Conservation (phyloP, 2,329 filamentous ascomycete genomes). For the Botrytis cinerea region DNA sequence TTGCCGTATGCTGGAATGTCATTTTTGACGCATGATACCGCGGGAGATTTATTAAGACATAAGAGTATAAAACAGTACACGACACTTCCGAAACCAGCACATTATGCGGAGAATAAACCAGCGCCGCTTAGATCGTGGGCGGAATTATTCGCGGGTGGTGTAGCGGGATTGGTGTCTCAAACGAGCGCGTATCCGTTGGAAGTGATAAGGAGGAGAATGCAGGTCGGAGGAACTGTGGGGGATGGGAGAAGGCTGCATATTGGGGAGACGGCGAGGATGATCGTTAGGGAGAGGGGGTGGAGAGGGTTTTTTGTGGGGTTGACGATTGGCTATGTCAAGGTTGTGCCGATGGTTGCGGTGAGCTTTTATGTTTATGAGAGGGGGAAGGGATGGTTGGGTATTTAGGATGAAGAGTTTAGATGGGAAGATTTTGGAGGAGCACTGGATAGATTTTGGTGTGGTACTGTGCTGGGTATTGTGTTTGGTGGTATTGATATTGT, state of each 20-base stretch:
- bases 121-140: conserved; percentile 81
- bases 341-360: conserved; percentile 82
- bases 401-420: conserved; percentile 48
- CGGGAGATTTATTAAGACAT: conserved; percentile 78
- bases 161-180: conserved; percentile 87
- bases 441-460: neutral
- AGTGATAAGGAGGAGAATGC: conserved; percentile 89
- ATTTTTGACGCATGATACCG: conserved; percentile 91
- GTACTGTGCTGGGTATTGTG: neutral
- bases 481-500: neutral
- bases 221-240: conserved; percentile 91
- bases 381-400: conserved; percentile 63
- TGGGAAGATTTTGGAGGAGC: no score
- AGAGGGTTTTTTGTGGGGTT: conserved; percentile 90
- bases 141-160: conserved; percentile 78
- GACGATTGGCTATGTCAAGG: conserved; percentile 92
- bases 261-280: conserved; percentile 72
- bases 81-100: conserved; percentile 64
- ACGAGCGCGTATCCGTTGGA: conserved; percentile 93
- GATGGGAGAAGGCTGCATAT: conserved; percentile 81
- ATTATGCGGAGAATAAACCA: conserved; percentile 59
- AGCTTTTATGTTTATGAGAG: conserved; percentile 68
- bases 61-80: conserved; percentile 70
- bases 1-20: conserved; percentile 94
- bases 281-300: conserved; percentile 73